Percentiles rank a stretch among this genome's conserved stretches.
Evolutionary conservation across 805 yeast species (phyloP).

Genomic region (Lachancea thermotolerans): DNA sequence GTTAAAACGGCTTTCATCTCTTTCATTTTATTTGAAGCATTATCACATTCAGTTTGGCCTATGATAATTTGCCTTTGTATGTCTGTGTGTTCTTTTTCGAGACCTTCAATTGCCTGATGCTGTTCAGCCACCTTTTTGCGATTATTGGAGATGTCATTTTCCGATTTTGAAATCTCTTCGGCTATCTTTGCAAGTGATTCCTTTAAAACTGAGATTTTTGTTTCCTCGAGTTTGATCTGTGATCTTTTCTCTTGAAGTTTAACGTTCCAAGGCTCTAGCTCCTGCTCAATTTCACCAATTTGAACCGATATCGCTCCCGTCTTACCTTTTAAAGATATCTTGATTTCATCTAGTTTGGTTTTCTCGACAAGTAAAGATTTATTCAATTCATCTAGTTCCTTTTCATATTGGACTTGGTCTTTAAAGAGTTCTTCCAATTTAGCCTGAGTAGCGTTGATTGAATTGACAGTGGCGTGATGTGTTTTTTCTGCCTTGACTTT

Average conservation of each 20-base stretch:
- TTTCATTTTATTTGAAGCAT: slow-evolving; percentile 44
- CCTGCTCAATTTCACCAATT: slow-evolving; percentile 54
- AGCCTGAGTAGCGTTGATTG: slow-evolving; percentile 39
- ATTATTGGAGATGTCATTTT: slow-evolving; percentile 35
- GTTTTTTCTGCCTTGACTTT: slow-evolving; percentile 52
- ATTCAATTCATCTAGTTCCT: slow-evolving; percentile 42
- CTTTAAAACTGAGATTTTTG: slow-evolving; percentile 54
- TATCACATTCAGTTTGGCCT: slow-evolving; percentile 51
- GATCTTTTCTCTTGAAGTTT: slow-evolving; percentile 57
- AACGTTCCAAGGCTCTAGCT: slow-evolving; percentile 79
- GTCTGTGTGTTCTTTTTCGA: slow-evolving; percentile 43
- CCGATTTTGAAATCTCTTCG: slow-evolving; percentile 41
- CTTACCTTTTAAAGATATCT: slow-evolving; percentile 61
- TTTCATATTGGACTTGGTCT: slow-evolving; percentile 39
- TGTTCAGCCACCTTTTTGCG: slow-evolving; percentile 44
- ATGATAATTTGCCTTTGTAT: slow-evolving; percentile 46
- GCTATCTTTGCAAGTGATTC: slow-evolving; percentile 39
- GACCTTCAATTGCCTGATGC: slow-evolving; percentile 39
- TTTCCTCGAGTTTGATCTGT: slow-evolving; percentile 55
- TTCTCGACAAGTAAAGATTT: slow-evolving; percentile 47
- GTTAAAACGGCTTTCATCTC: slow-evolving; percentile 48
- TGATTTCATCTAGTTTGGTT: slow-evolving; percentile 51
- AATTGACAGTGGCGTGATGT: slow-evolving; percentile 41
- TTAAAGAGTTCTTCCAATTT: slow-evolving; percentile 41
- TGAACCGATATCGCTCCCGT: slow-evolving; percentile 62